Base-by-base conservation (phyloP, 768 basidiomycete species). In the Fistulinella prunicolor region DNA sequence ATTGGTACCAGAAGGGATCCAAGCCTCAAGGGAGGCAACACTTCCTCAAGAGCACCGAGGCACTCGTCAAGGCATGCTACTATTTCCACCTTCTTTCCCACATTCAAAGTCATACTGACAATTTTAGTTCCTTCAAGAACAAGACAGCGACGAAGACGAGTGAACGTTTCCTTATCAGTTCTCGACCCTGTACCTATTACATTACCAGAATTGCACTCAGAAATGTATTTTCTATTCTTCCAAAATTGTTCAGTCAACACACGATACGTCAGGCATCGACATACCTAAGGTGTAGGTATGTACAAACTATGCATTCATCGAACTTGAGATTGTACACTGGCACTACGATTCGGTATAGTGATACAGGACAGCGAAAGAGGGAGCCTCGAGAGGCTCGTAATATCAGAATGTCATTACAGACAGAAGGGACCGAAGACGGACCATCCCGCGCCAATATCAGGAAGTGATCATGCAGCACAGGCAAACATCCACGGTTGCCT, bases 1-100 rank as follows among this genome's bases (percentile, higher is more conserved):
- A 96, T 69, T 99, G 95, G 95, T 77, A 92, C 70, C 86, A 90
- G 72, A 99, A 99, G 72, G 95, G 96, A 43, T 88, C 94, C 40
- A 96, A 93, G 71, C 82, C 92, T 0, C 91, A 97, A 68, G 95
- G 94, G 41, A 85, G 87, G 63, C 93, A 96, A 68, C 89, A 94
- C 67, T 97, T 99, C 77, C 72, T 97, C 58, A 94, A 91, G 72
- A 82, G 77, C 49, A 86, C 91, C 0, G 89, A 89, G 63, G 64
- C 89, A 16, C 77, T 98, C 32, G 94, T 98, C 64, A 95, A 96
- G 80, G 94, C 83, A 61, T 42, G 62, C 42, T 34, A 37, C 32
- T 38, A 17, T 43, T 34, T 38, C 12, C 12, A 0, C 34, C 20
- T 20, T 50, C 26, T 48, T 21, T 19, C 45, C 22, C 40, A 42